Conservation (phyloP, 2,329 filamentous ascomycete genomes). For the Rhynchosporium graminicola region DNA sequence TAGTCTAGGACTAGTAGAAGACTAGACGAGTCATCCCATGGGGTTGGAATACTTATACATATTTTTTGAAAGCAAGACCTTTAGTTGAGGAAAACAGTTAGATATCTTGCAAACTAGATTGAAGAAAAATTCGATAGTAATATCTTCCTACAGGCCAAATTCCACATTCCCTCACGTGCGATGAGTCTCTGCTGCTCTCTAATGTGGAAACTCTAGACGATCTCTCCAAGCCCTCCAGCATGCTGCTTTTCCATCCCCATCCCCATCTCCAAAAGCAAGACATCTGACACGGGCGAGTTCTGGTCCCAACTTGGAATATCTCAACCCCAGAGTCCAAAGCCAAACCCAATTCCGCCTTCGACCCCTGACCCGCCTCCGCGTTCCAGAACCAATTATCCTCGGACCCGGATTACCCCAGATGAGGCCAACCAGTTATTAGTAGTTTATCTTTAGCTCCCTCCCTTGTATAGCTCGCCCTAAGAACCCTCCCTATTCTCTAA, state of each 20-base stretch:
- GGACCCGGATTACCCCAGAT: not conserved
- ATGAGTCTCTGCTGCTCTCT: not conserved
- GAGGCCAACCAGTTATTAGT: not conserved
- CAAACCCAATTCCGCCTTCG: not conserved
- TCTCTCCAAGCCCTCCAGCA: not conserved
- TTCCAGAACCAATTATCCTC: slow-evolving; percentile 10
- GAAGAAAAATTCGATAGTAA: too few species aligned
- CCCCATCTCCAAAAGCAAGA: not conserved
- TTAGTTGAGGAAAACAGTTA: too few species aligned
- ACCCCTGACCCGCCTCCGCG: slow-evolving; percentile 4
- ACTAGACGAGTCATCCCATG: too few species aligned
- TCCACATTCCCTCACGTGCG: not conserved
- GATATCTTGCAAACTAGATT: too few species aligned
- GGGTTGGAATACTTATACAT: too few species aligned
- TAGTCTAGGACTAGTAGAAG: too few species aligned
- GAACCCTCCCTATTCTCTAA: not conserved
- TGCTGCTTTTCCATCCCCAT: slow-evolving; percentile 10
- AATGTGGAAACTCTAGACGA: slow-evolving; percentile 6
- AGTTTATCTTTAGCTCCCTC: not conserved
- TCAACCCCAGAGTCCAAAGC: not conserved
- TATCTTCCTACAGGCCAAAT: not conserved
- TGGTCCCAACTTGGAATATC: too few species aligned
- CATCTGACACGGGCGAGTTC: too few species aligned
- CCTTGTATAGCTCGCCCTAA: not conserved
- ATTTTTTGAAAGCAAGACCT: too few species aligned